phyloP scores from a whole-genome alignment of 495 filamentous ascomycete genomes.

The Xylaria palmicola region DNA sequence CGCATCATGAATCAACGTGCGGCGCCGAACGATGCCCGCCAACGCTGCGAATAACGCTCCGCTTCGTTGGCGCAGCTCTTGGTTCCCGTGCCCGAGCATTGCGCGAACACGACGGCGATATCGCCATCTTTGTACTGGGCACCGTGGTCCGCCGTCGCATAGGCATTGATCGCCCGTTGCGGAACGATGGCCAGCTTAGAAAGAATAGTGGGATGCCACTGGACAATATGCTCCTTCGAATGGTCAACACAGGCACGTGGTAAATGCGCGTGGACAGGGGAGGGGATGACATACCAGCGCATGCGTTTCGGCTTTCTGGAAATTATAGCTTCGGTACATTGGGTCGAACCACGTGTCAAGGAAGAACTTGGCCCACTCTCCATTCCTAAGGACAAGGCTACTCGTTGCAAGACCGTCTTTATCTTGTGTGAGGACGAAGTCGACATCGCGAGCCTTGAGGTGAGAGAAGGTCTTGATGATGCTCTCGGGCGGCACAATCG shows the following conservation, averaged over 20 bases:
- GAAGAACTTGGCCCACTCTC: conserved; percentile 90
- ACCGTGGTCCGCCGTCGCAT: conserved; percentile 44
- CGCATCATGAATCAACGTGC: neutral
- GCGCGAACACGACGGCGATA: conserved; percentile 71
- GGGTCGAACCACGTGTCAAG: conserved; percentile 97
- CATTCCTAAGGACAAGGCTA: conserved; percentile 77
- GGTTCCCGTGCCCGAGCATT: conserved; percentile 58
- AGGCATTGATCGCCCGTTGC: conserved; percentile 78
- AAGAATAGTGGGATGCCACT: conserved; percentile 98
- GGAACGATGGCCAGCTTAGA: conserved; percentile 83
- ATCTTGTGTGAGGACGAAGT: conserved; percentile 85
- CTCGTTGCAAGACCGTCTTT: conserved; percentile 70
- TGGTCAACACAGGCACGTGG: conserved; percentile 23
- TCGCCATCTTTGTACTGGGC: conserved; percentile 79
- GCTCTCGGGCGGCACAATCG: conserved; percentile 91
- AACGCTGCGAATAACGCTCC: conserved; percentile 45
- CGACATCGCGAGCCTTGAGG: conserved; percentile 70
- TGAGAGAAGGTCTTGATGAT: conserved; percentile 94
- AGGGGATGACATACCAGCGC: conserved; percentile 65
- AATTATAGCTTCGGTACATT: conserved; percentile 87
- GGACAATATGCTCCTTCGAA: conserved; percentile 78
- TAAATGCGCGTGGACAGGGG: neutral
- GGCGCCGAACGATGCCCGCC: conserved; percentile 41
- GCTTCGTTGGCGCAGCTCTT: conserved; percentile 70
- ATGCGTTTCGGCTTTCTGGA: conserved; percentile 90